Evolutionary conservation across 495 filamentous ascomycete genomes (phyloP).

Genomic region (Xylaria telfairii): DNA sequence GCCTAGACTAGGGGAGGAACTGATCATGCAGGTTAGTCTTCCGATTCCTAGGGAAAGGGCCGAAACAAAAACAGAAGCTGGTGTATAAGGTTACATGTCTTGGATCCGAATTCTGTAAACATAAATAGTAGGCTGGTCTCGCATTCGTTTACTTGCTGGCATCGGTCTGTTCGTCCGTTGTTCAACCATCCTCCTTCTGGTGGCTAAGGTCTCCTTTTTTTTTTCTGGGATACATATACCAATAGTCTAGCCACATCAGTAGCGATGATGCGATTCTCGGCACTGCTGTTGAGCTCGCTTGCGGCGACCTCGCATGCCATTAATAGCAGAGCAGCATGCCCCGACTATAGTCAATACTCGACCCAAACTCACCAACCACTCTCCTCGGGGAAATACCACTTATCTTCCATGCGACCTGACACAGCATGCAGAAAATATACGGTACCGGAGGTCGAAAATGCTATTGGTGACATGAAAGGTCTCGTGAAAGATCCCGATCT

Average conservation of each 20-base stretch:
- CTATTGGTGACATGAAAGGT: slow-evolving; percentile 53
- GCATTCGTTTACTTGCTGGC: not conserved
- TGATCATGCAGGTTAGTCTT: slow-evolving; percentile 1
- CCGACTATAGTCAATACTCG: slow-evolving; percentile 60
- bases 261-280: slow-evolving; percentile 29
- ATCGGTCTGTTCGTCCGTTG: not conserved
- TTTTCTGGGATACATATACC: not conserved
- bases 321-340: slow-evolving; percentile 48
- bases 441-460: slow-evolving; percentile 59
- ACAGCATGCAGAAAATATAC: slow-evolving; percentile 67
- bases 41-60: slow-evolving; percentile 7
- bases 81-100: not conserved
- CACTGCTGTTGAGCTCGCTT: slow-evolving; percentile 30
- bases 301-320: slow-evolving; percentile 23
- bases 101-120: not conserved
- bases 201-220: not conserved
- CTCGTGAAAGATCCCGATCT: slow-evolving; percentile 69
- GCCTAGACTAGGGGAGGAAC: slow-evolving; percentile 4
- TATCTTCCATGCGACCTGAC: slow-evolving; percentile 64
- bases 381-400: slow-evolving; percentile 49
- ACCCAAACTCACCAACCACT: slow-evolving; percentile 50
- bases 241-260: not conserved
- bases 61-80: slow-evolving; percentile 1
- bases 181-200: not conserved
- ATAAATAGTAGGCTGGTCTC: not conserved